These are phyloP conservation scores for Globisporangium spiculum DNA, from an alignment of 352 stramenopile species.

Conservation along the genomic window DNA sequence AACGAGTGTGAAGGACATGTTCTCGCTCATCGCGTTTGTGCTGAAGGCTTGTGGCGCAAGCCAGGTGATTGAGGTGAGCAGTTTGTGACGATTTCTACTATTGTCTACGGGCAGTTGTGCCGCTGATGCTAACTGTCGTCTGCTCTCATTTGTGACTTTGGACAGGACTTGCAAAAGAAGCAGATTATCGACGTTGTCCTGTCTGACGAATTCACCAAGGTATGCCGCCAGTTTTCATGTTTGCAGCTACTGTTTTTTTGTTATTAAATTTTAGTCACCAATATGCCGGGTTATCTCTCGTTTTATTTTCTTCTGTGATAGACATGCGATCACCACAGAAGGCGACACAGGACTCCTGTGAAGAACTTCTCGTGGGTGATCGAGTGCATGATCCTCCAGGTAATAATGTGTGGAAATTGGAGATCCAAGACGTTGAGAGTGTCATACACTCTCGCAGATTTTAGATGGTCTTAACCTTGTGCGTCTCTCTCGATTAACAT, in stretches of 20 bases:
- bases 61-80: constrained; percentile 51
- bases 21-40: constrained; percentile 50
- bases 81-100: not conserved
- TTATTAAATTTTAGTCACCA: not conserved
- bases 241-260: not conserved
- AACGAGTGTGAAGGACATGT: constrained; percentile 38
- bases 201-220: constrained; percentile 68
- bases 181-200: constrained; percentile 57
- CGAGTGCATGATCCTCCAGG: constrained; percentile 79
- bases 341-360: constrained; percentile 33
- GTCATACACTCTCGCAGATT: not conserved
- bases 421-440: not conserved
- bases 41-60: constrained; percentile 60
- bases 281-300: not conserved
- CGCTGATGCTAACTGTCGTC: not conserved
- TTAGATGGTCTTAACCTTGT: not conserved
- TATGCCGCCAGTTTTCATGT: constrained; percentile 17
- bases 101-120: not conserved
- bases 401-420: constrained; percentile 17
- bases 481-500: not conserved
- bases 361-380: constrained; percentile 81
- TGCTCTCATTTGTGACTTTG: not conserved
- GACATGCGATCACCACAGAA: constrained; percentile 53
- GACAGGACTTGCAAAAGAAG: constrained; percentile 12
- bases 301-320: constrained; percentile 13